Evolutionary conservation across 305 asterid species (phyloP).

Genomic region (Fraxinus sp.): DNA sequence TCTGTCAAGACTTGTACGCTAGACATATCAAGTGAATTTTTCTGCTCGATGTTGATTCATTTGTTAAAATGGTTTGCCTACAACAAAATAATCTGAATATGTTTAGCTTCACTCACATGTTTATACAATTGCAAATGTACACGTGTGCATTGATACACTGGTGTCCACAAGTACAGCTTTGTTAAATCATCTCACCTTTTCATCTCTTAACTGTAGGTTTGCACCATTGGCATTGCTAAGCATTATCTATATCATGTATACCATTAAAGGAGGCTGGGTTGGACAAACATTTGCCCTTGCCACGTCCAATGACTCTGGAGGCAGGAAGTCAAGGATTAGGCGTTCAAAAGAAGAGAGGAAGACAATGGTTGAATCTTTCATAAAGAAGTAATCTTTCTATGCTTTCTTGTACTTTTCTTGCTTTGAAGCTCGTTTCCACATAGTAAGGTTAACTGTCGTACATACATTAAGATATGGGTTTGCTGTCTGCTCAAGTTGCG

Average conservation of each 20-base stretch:
- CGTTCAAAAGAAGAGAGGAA: slow-evolving; percentile 93
- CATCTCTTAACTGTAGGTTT: slow-evolving; percentile 23
- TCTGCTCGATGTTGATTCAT: slow-evolving; percentile 6
- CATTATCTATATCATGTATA: slow-evolving; percentile 49
- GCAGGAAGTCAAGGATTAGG: slow-evolving; percentile 72
- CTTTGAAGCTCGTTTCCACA: slow-evolving; percentile 4
- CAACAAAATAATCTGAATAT: background rate
- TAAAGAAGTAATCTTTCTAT: slow-evolving; percentile 53
- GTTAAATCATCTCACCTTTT: background rate
- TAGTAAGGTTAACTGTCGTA: background rate
- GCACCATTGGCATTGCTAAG: slow-evolving; percentile 19
- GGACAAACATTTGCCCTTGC: slow-evolving; percentile 81
- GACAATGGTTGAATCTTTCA: slow-evolving; percentile 75
- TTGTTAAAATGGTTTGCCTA: background rate
- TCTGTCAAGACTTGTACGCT: background rate
- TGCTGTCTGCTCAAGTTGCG: background rate
- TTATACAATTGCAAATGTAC: background rate
- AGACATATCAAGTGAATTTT: background rate
- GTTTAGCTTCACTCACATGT: background rate
- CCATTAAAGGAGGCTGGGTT: slow-evolving; percentile 60
- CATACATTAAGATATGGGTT: background rate
- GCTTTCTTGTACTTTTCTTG: slow-evolving; percentile 15
- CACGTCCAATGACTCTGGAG: slow-evolving; percentile 51
- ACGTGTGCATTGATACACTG: background rate
- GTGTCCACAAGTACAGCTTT: background rate